These are phyloP conservation scores for Trichocladium antarcticum DNA, from an alignment of 495 filamentous ascomycete genomes.

Conservation along the genomic window DNA sequence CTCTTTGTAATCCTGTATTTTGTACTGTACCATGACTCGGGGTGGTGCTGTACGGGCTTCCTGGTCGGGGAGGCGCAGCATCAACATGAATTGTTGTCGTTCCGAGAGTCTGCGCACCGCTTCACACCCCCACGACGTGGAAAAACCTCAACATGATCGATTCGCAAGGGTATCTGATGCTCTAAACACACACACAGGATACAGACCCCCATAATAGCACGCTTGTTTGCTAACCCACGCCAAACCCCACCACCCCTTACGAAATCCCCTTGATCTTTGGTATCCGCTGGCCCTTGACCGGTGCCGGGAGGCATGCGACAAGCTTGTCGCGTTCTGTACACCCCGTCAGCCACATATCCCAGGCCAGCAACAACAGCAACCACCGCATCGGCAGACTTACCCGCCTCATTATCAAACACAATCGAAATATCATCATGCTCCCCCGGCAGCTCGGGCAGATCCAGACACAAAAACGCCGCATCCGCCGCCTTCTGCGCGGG, in stretches of 20 bases:
- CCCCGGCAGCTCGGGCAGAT: constrained; percentile 75
- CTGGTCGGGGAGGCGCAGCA: too few species aligned
- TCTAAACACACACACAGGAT: constrained; percentile 7
- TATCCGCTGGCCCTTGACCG: constrained; percentile 36
- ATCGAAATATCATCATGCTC: constrained; percentile 87
- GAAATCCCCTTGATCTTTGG: constrained; percentile 18
- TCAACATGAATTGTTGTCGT: too few species aligned
- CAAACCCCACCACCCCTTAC: background rate
- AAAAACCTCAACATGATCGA: constrained; percentile 3
- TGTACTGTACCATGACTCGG: background rate
- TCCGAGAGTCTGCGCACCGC: too few species aligned
- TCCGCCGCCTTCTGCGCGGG: constrained; percentile 26
- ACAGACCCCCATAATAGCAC: background rate
- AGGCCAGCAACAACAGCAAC: background rate
- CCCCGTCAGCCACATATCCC: background rate
- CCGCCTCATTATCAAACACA: constrained; percentile 63
- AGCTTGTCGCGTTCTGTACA: constrained; percentile 36
- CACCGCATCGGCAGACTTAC: constrained; percentile 40
- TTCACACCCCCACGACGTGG: too few species aligned
- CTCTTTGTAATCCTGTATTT: background rate
- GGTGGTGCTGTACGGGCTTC: too few species aligned
- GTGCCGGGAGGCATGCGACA: constrained; percentile 34
- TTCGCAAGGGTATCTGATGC: constrained; percentile 19
- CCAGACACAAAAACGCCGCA: constrained; percentile 64
- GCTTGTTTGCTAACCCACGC: background rate